These are phyloP conservation scores for Tolypocladium endophyticum DNA, from an alignment of 2,329 filamentous ascomycete species.

Conservation along the genomic window DNA sequence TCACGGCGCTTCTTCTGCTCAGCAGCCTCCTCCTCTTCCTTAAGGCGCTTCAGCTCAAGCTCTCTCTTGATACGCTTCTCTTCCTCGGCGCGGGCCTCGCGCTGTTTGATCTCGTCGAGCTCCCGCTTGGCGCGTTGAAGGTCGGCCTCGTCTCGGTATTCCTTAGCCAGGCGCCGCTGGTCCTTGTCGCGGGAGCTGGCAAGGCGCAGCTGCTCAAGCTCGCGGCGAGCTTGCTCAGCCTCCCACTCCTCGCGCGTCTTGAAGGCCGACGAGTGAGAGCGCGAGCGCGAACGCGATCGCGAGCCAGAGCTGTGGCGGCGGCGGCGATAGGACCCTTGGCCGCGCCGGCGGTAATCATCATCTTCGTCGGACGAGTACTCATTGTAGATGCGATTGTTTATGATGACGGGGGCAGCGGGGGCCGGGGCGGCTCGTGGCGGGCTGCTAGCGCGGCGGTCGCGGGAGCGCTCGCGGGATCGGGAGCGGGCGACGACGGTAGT, in stretches of 20 bases:
- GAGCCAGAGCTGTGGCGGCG: slow-evolving; percentile 16
- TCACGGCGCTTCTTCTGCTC: slow-evolving; percentile 32
- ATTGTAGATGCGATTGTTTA: slow-evolving; percentile 46
- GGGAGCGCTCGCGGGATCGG: slow-evolving; percentile 29
- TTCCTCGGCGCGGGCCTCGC: slow-evolving; percentile 35
- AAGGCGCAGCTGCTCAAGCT: slow-evolving; percentile 35
- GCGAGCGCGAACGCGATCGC: slow-evolving; percentile 16
- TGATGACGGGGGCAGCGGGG: slow-evolving; percentile 37
- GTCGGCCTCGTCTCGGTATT: slow-evolving; percentile 36
- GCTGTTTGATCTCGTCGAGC: slow-evolving; percentile 34
- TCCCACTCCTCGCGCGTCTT: slow-evolving; percentile 34
- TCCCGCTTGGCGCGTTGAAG: slow-evolving; percentile 37
- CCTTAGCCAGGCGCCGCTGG: slow-evolving; percentile 24
- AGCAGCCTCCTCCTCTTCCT: slow-evolving; percentile 32
- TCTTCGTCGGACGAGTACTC: slow-evolving; percentile 35
- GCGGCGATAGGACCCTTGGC: slow-evolving; percentile 15
- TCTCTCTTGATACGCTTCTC: slow-evolving; percentile 42
- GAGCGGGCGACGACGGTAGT: slow-evolving; percentile 32
- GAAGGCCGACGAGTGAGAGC: slow-evolving; percentile 20
- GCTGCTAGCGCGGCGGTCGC: slow-evolving; percentile 31
- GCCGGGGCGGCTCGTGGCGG: slow-evolving; percentile 21
- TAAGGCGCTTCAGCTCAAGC: slow-evolving; percentile 36
- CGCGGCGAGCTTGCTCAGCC: slow-evolving; percentile 25
- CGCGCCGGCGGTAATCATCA: slow-evolving; percentile 9
- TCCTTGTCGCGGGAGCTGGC: slow-evolving; percentile 26